Base-by-base conservation (phyloP, 2,329 filamentous ascomycete genomes). In the Intubia oerlemansii region DNA sequence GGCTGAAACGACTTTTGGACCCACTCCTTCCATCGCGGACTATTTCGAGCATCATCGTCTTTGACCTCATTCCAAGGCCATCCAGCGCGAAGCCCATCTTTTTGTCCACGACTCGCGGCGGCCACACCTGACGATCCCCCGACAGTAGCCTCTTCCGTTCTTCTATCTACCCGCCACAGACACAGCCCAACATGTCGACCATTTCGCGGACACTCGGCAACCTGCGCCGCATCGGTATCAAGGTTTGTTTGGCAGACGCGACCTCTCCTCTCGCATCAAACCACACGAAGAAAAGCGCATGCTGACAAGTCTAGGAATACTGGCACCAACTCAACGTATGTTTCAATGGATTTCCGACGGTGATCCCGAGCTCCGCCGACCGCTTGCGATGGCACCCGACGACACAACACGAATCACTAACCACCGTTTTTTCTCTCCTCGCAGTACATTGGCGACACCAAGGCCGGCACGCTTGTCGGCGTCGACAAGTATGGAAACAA, bases 401-500 rank as follows among this genome's bases (percentile, higher is more conserved):
- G 10, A 13, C 15, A 24, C 12, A 17, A 23, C 13, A 30, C 28
- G 14, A 15, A 17, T 25, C 17, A n/a, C n/a, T n/a, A n/a, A 7
- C 25, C 13, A 15, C n/a, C n/a, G 10, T n/a, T 19, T 7, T 7
- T 21, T 36, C 51, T 41, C n/a, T n/a, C n/a, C n/a, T n/a, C n/a
- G n/a, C n/a, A 68, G 62, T 64, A 67, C 42, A 66, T 68, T 38
- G 63, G 62, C 59, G 88, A 98, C 57, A 98, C 88, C 54, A 98
- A 98, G 61, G 72, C 77, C 47, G 90, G 88, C 45, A 71, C 67
- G 24, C 62, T 91, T 41, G 68, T 98, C 40, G 88, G 75, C 43
- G 66, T 58, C 45, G 88, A 98, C 59, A 69, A 72, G 52, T 90
- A 73, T 49, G 90, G 88, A 52, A 98, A 98, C 70, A 95, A 92